Percentiles rank a stretch among this genome's conserved stretches.
These are phyloP conservation scores for Termitomyces sp. DNA, from an alignment of 768 basidiomycete genomes.

Conservation along the genomic window DNA sequence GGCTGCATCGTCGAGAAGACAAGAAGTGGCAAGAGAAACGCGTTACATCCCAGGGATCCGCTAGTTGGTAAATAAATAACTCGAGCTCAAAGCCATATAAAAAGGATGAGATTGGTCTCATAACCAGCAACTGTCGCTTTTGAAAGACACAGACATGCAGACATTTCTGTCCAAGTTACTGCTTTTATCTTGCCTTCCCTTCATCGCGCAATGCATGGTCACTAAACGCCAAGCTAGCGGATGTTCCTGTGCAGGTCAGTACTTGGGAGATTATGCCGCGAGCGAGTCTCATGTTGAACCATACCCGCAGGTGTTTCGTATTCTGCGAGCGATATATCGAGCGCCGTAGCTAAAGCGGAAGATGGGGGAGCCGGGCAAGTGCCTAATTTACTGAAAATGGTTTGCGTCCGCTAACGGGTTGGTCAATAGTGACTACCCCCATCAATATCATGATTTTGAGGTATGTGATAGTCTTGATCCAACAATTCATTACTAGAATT, in stretches of 20 bases:
- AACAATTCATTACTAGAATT: neutral
- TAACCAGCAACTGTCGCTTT: neutral
- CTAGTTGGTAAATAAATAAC: neutral
- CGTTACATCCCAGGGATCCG: neutral
- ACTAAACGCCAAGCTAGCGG: slow-evolving; percentile 15
- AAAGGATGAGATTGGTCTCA: neutral
- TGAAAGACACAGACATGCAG: neutral
- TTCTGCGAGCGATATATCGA: slow-evolving; percentile 14
- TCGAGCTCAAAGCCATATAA: neutral
- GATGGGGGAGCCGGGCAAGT: slow-evolving; percentile 18
- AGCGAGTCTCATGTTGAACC: neutral
- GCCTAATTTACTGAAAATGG: too few species aligned
- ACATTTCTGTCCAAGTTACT: neutral
- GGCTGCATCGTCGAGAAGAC: neutral
- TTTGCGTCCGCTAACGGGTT: neutral
- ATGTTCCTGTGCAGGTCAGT: slow-evolving; percentile 19
- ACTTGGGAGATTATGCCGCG: neutral
- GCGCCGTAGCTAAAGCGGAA: slow-evolving; percentile 14
- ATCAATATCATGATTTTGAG: slow-evolving; percentile 21
- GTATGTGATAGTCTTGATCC: slow-evolving; percentile 1
- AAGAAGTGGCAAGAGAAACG: neutral
- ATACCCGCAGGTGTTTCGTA: slow-evolving; percentile 9
- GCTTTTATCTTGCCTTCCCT: slow-evolving; percentile 6
- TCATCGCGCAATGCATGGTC: slow-evolving; percentile 11
- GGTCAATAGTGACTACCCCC: slow-evolving; percentile 19